Evolutionary conservation across 2,329 filamentous ascomycete species (phyloP).

Genomic region (Curvularia hawaiiensis): DNA sequence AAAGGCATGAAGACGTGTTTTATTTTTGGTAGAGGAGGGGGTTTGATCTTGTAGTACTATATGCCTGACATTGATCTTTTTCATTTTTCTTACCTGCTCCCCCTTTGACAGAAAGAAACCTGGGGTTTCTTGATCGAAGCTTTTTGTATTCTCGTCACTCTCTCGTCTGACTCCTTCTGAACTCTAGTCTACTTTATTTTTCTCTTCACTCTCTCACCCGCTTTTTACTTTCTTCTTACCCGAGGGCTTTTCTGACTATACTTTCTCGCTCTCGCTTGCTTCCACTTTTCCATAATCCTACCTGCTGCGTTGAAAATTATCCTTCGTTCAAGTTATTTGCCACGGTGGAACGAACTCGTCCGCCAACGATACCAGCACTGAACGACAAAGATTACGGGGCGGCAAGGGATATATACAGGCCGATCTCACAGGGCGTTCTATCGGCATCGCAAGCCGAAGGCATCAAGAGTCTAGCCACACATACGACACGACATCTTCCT

Average conservation of each 20-base stretch:
- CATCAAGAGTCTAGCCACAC: neutral
- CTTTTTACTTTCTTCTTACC: neutral
- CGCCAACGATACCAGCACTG: neutral
- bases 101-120: neutral
- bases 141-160: neutral
- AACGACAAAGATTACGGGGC: too few relatives aligned
- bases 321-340: neutral
- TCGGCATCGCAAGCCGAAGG: neutral
- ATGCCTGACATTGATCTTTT: neutral
- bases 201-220: neutral
- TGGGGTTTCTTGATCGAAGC: neutral
- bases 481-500: neutral
- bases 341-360: neutral
- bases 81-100: neutral
- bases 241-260: neutral
- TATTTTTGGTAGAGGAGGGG: neutral
- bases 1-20: neutral
- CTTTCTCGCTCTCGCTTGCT: neutral
- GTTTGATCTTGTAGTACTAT: neutral
- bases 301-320: neutral
- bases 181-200: neutral
- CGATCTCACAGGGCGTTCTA: neutral
- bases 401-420: neutral
- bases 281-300: neutral
- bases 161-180: neutral